These are phyloP conservation scores for Forsythia suspensa DNA, from an alignment of 257 asterid species.

Conservation along the genomic window DNA sequence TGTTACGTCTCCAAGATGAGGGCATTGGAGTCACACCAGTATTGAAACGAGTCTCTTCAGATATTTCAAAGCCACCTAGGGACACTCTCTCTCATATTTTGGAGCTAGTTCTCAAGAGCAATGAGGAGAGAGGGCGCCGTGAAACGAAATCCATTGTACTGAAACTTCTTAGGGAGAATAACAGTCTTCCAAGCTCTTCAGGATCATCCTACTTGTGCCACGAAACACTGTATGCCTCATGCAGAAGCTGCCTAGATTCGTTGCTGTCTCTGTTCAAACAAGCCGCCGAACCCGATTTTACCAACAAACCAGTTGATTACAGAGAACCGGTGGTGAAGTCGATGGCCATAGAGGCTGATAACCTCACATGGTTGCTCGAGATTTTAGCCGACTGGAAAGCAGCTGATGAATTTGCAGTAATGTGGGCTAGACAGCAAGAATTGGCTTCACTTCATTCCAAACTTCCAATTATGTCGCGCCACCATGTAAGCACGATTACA, in stretches of 20 bases:
- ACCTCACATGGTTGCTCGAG: conserved; percentile 83
- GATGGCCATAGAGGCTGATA: conserved; percentile 68
- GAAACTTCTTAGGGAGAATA: conserved; percentile 74
- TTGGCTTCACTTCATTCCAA: conserved; percentile 58
- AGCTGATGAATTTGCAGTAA: conserved; percentile 70
- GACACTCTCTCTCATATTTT: conserved; percentile 78
- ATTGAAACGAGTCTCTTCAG: conserved; percentile 73
- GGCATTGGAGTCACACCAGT: conserved; percentile 72
- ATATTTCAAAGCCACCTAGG: conserved; percentile 46
- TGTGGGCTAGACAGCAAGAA: conserved; percentile 72
- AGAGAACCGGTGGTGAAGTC: conserved; percentile 47
- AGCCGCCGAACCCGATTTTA: conserved; percentile 57
- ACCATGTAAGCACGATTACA: conserved; percentile 71
- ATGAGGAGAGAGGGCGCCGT: conserved; percentile 82
- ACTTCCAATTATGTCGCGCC: conserved; percentile 52
- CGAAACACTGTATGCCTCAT: conserved; percentile 56
- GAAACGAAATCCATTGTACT: conserved; percentile 83
- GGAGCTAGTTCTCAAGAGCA: conserved; percentile 78
- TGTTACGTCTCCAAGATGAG: conserved; percentile 61
- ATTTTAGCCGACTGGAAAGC: conserved; percentile 65
- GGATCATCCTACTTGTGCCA: conserved; percentile 56
- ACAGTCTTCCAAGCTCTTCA: conserved; percentile 52
- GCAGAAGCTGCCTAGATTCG: conserved; percentile 59
- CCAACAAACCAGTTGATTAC: conserved; percentile 17
- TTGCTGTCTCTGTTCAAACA: conserved; percentile 60